phyloP scores from a whole-genome alignment of 2,329 filamentous ascomycete species.

The Colletotrichum coccodes region DNA sequence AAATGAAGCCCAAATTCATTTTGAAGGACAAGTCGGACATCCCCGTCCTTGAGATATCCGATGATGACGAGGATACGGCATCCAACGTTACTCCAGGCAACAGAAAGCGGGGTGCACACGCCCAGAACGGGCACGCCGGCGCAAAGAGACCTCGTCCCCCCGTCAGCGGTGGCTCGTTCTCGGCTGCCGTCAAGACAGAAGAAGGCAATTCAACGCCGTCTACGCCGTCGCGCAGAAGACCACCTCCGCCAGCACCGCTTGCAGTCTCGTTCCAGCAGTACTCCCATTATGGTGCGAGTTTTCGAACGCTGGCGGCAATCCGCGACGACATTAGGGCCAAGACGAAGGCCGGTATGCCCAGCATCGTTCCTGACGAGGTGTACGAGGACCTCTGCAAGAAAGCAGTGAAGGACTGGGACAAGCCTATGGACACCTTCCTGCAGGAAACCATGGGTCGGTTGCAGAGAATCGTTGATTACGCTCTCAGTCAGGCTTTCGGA shows the following conservation, averaged over 20 bases:
- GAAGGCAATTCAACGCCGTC: conserved; percentile 32
- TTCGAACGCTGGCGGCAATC: conserved; percentile 61
- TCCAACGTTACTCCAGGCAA: conserved; percentile 29
- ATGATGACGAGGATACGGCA: conserved; percentile 46
- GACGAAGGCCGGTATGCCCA: conserved; percentile 66
- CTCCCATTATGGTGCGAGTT: conserved; percentile 48
- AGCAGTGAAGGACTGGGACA: conserved; percentile 68
- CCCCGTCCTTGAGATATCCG: conserved; percentile 49
- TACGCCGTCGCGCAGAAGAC: conserved; percentile 25
- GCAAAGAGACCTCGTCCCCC: conserved; percentile 29
- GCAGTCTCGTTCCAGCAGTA: conserved; percentile 50
- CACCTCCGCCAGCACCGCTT: conserved; percentile 21
- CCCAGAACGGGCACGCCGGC: conserved; percentile 29
- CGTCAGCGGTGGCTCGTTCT: conserved; percentile 31
- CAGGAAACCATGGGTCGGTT: conserved; percentile 59
- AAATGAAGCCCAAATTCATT: conserved; percentile 58
- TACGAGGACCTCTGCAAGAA: conserved; percentile 67
- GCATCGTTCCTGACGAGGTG: conserved; percentile 68
- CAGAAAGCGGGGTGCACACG: conserved; percentile 37
- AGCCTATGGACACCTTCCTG: conserved; percentile 61
- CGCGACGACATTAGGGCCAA: conserved; percentile 64
- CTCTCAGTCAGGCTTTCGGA: conserved; percentile 59
- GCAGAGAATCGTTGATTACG: conserved; percentile 53
- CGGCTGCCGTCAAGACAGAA: conserved; percentile 49
- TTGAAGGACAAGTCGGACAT: conserved; percentile 50